These are phyloP conservation scores for Tubosaeta sp. DNA, from an alignment of 768 basidiomycete genomes.

Conservation along the genomic window DNA sequence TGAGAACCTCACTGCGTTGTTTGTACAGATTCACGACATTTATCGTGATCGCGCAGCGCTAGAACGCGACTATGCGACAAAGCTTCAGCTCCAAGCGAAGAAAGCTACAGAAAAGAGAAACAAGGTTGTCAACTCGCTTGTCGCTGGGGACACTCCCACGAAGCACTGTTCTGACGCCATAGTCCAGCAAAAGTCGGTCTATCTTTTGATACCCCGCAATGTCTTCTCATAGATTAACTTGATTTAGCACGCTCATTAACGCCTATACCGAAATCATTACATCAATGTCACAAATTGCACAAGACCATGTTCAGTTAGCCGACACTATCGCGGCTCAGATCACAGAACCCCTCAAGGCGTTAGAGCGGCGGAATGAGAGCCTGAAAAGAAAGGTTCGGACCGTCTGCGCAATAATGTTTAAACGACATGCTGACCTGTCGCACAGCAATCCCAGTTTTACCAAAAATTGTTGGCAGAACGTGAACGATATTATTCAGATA, in stretches of 20 bases:
- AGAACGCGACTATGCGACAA: conserved; percentile 76
- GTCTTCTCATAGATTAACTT: conserved; percentile 12
- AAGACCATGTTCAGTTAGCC: conserved; percentile 66
- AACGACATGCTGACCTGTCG: conserved; percentile 9
- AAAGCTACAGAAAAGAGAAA: conserved; percentile 70
- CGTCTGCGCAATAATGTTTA: not conserved
- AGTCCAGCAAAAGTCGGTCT: conserved; percentile 51
- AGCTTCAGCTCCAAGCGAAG: conserved; percentile 60
- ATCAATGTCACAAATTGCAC: conserved; percentile 55
- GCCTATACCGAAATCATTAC: conserved; percentile 66
- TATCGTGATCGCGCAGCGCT: conserved; percentile 61
- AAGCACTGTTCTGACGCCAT: conserved; percentile 53
- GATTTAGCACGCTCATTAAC: conserved; percentile 60
- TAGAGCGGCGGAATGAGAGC: conserved; percentile 63
- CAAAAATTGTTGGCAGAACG: conserved; percentile 67
- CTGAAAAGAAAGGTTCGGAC: conserved; percentile 58
- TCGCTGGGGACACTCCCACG: conserved; percentile 65
- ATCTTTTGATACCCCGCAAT: not conserved
- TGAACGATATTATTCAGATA: conserved; percentile 63
- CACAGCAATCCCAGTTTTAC: conserved; percentile 64
- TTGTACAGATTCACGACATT: conserved; percentile 62
- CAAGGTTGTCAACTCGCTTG: conserved; percentile 49
- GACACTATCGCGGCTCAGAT: conserved; percentile 58
- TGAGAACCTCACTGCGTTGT: not conserved
- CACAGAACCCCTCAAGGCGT: conserved; percentile 53